Evolutionary conservation across 1,284 basidiomycete genomes (phyloP).

Genomic region (Vanrija sp.): DNA sequence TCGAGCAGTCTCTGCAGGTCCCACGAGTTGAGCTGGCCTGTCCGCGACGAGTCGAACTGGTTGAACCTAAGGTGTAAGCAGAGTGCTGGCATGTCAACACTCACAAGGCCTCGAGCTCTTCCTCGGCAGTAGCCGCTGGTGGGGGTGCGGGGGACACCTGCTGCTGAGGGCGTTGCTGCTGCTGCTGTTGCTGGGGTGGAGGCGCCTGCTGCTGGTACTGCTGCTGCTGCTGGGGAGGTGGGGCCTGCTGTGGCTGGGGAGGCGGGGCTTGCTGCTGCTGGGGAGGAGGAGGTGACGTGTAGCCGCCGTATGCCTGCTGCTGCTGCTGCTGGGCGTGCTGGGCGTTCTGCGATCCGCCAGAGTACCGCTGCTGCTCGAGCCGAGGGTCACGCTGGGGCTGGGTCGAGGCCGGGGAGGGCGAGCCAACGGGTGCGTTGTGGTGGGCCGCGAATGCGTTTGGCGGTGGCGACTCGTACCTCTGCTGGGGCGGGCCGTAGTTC

Average conservation of each 20-base stretch:
- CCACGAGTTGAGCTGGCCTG: conserved; percentile 41
- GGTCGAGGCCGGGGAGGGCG: too few species aligned
- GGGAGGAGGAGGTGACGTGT: conserved; percentile 8
- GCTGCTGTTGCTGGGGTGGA: conserved; percentile 15
- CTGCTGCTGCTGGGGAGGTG: conserved; percentile 5
- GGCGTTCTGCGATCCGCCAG: conserved; percentile 9
- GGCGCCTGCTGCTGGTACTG: conserved; percentile 9
- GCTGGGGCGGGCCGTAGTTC: conserved; percentile 1
- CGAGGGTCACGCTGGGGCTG: conserved; percentile 12
- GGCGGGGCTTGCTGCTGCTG: conserved; percentile 10
- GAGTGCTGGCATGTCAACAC: conserved; percentile 8
- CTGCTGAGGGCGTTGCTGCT: conserved; percentile 13
- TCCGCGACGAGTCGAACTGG: conserved; percentile 41
- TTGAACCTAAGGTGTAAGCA: conserved; percentile 31
- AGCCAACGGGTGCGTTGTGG: too few species aligned
- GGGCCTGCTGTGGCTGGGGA: conserved; percentile 4
- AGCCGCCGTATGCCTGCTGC: not conserved
- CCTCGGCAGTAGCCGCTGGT: conserved; percentile 14
- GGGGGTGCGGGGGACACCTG: conserved; percentile 1
- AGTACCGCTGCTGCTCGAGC: conserved; percentile 6
- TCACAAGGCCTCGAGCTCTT: conserved; percentile 37
- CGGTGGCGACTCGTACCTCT: conserved; percentile 1
- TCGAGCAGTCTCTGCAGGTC: conserved; percentile 46
- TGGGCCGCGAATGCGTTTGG: too few species aligned
- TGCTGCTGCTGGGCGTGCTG: not conserved